Evolutionary conservation across 2,329 filamentous ascomycete species (phyloP).

Genomic region (Pestalotiopsis sp.): DNA sequence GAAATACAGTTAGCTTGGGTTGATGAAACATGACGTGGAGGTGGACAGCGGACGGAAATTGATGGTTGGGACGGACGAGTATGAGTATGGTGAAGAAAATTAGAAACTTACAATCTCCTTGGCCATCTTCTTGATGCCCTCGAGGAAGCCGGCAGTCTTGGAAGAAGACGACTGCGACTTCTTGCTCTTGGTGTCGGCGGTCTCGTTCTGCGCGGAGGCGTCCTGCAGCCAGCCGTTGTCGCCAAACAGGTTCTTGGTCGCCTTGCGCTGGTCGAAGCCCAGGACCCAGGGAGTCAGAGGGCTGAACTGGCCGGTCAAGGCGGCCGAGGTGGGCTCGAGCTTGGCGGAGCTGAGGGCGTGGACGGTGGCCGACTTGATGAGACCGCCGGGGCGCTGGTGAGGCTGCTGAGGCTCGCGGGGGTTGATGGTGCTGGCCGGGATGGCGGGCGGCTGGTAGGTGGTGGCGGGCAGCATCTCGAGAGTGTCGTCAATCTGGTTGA

Average conservation of each 20-base stretch:
- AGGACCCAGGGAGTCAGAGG: constrained; percentile 33
- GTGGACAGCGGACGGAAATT: background rate
- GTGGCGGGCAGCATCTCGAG: background rate
- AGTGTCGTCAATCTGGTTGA: background rate
- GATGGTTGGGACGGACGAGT: too few species aligned
- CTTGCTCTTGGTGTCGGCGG: constrained; percentile 8
- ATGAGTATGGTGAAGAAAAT: too few species aligned
- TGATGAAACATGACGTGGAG: background rate
- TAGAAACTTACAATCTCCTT: constrained; percentile 52
- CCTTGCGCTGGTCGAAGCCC: constrained; percentile 31
- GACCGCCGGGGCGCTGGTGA: constrained; percentile 5
- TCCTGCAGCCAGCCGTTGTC: constrained; percentile 60
- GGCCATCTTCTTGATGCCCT: constrained; percentile 47
- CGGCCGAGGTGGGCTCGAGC: background rate
- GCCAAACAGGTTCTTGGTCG: constrained; percentile 56
- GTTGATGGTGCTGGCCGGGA: background rate
- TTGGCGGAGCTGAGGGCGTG: background rate
- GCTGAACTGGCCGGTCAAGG: constrained; percentile 22
- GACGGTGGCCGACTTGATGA: constrained; percentile 17
- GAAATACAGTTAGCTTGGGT: background rate
- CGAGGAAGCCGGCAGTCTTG: constrained; percentile 27
- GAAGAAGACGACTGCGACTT: constrained; percentile 20
- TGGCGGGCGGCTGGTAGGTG: background rate
- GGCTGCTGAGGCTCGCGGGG: background rate
- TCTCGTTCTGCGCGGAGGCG: constrained; percentile 20